These are phyloP conservation scores for Lachnellula willkommii DNA, from an alignment of 2,329 filamentous ascomycete species.

Conservation along the genomic window DNA sequence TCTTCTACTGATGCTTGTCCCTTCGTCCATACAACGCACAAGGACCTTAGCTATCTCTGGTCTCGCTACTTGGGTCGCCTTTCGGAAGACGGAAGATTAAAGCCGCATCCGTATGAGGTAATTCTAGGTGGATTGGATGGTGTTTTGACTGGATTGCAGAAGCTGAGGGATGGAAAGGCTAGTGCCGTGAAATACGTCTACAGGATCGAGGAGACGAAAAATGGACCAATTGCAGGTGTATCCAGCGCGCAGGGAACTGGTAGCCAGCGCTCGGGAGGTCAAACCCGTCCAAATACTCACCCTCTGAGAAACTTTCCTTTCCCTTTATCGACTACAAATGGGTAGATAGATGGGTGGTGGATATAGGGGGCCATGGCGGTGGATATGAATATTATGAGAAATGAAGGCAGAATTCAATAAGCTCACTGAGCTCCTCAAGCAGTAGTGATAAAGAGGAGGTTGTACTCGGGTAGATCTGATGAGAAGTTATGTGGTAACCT, in stretches of 20 bases:
- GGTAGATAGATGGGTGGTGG: no score
- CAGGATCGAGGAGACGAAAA: constrained; percentile 13
- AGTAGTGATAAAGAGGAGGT: no score
- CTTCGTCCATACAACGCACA: constrained; percentile 1
- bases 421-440: no score
- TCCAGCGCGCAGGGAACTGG: neutral
- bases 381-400: no score
- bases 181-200: constrained; percentile 61
- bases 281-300: neutral
- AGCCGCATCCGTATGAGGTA: constrained; percentile 44
- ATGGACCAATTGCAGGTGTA: neutral
- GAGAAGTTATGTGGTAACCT: no score
- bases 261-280: neutral
- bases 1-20: constrained; percentile 5
- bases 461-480: no score
- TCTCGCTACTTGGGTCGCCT: constrained; percentile 27
- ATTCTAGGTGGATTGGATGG: constrained; percentile 42
- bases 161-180: constrained; percentile 53
- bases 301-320: neutral
- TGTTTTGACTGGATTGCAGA: constrained; percentile 44
- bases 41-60: constrained; percentile 12
- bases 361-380: no score
- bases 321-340: neutral
- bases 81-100: constrained; percentile 44
- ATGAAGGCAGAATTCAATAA: no score